Evolutionary conservation across 75 land plant species (phyloP).

Genomic region (Pinus tabuliformis): DNA sequence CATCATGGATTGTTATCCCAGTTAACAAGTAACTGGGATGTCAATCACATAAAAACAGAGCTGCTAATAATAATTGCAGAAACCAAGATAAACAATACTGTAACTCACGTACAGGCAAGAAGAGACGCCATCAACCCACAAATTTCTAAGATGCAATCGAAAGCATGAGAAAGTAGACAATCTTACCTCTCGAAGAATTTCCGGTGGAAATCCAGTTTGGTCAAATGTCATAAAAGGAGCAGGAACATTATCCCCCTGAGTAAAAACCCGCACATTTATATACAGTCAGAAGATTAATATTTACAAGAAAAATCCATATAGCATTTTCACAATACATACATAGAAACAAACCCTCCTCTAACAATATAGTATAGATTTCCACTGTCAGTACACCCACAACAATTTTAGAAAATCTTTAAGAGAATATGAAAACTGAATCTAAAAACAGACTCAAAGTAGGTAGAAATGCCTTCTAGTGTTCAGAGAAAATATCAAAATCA

Average conservation of each 20-base stretch:
- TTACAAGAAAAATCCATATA: no score
- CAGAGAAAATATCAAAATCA: no score
- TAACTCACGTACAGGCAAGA: background rate
- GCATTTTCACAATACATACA: no score
- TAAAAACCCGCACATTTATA: background rate
- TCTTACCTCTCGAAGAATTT: slow-evolving; percentile 87
- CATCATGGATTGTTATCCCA: background rate
- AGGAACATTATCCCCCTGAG: slow-evolving; percentile 83
- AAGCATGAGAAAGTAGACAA: background rate
- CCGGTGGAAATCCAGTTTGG: slow-evolving; percentile 79
- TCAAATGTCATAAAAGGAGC: slow-evolving; percentile 83
- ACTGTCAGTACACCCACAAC: no score
- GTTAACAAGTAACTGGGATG: slow-evolving; percentile 6
- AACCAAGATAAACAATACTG: background rate
- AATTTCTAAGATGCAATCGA: background rate
- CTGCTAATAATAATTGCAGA: slow-evolving; percentile 3
- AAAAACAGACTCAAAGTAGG: no score
- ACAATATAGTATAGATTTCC: no score
- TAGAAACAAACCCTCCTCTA: no score
- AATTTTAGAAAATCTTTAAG: no score
- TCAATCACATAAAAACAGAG: background rate
- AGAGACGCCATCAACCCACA: background rate
- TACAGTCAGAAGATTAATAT: background rate
- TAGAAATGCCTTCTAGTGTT: no score
- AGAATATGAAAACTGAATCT: no score